Evolutionary conservation across 2,329 filamentous ascomycete genomes (phyloP).

Genomic region (Diplodia seriata): DNA sequence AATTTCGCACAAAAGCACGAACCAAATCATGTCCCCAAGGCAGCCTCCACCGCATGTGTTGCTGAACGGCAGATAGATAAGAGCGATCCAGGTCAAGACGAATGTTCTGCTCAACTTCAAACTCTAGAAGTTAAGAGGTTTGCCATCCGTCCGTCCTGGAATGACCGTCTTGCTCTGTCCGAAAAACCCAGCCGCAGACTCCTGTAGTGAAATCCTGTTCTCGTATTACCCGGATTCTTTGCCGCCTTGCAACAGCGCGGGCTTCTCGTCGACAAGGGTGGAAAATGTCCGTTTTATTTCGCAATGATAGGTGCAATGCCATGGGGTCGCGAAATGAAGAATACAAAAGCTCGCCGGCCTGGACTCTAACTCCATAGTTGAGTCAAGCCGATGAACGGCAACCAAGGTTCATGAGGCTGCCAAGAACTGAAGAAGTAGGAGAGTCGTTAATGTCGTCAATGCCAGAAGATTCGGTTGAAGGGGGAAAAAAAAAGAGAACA

Average conservation of each 20-base stretch:
- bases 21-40: slow-evolving; percentile 24
- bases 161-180: slow-evolving; percentile 14
- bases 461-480: slow-evolving; percentile 19
- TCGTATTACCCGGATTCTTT: slow-evolving; percentile 21
- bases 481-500: slow-evolving; percentile 1
- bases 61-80: slow-evolving; percentile 16
- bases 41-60: slow-evolving; percentile 6
- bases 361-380: neutral
- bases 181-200: slow-evolving; percentile 15
- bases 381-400: slow-evolving; percentile 6
- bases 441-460: slow-evolving; percentile 33
- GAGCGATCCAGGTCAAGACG: slow-evolving; percentile 10
- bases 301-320: slow-evolving; percentile 27
- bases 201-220: slow-evolving; percentile 10
- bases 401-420: slow-evolving; percentile 29
- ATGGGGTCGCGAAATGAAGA: slow-evolving; percentile 30
- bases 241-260: neutral
- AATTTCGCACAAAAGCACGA: slow-evolving; percentile 6
- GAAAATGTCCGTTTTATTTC: slow-evolving; percentile 17
- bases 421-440: slow-evolving; percentile 28
- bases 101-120: slow-evolving; percentile 16
- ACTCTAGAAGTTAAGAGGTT: slow-evolving; percentile 18
- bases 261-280: neutral
- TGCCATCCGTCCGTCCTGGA: slow-evolving; percentile 9
- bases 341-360: slow-evolving; percentile 22